Conservation (phyloP, 2,329 filamentous ascomycete genomes). For the Talaromyces piceae region DNA sequence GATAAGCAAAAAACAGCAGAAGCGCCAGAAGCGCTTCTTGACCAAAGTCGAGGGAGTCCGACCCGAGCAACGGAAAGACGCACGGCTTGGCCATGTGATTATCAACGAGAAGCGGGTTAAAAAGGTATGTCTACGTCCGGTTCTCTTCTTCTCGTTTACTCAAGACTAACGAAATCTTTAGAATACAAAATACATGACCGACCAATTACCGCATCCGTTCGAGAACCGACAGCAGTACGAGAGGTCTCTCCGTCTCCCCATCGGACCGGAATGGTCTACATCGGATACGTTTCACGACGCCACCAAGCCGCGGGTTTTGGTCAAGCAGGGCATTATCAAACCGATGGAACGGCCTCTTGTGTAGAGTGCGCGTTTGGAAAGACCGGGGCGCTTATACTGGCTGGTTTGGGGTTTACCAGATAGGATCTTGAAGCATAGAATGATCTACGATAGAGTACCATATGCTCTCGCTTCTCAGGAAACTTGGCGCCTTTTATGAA, state of each 20-base stretch:
- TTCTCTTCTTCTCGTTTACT: not conserved
- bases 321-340: constrained; percentile 85
- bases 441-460: too few relatives aligned
- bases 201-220: constrained; percentile 78
- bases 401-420: too few relatives aligned
- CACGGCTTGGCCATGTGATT: constrained; percentile 75
- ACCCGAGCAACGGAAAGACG: constrained; percentile 69
- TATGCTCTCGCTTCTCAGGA: too few relatives aligned
- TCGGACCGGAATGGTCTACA: constrained; percentile 94
- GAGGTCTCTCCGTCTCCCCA: constrained; percentile 71
- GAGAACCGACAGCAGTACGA: constrained; percentile 87
- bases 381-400: not conserved
- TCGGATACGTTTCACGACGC: constrained; percentile 86
- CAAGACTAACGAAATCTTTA: constrained; percentile 26
- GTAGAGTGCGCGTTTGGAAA: constrained; percentile 19
- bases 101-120: constrained; percentile 85
- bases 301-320: constrained; percentile 79
- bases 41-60: constrained; percentile 59
- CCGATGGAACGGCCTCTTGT: constrained; percentile 73
- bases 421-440: too few relatives aligned
- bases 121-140: constrained; percentile 58
- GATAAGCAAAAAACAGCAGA: constrained; percentile 62
- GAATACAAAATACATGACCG: constrained; percentile 82
- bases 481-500: too few relatives aligned
- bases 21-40: constrained; percentile 46